Evolutionary conservation across 306 rosid genomes (phyloP).

Genomic region (Dryas drummondii): DNA sequence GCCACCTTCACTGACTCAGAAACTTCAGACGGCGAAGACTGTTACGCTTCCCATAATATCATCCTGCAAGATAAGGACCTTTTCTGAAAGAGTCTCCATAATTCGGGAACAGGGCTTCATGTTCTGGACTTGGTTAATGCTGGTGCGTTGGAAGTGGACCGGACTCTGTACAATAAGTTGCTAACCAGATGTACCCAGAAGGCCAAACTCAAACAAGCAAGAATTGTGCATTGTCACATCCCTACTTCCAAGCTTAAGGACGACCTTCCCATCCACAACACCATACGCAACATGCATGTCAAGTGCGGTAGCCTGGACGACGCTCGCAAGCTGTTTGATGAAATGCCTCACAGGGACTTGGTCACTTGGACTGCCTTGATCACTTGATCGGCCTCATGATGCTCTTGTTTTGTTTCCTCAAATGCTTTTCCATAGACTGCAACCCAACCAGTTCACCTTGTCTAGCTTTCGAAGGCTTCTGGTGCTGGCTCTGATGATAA

Average conservation of each 20-base stretch:
- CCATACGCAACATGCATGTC: constrained; percentile 26
- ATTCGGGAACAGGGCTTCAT: constrained; percentile 27
- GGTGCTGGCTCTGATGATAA: constrained; percentile 18
- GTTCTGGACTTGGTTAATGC: constrained; percentile 18
- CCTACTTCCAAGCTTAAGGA: constrained; percentile 22
- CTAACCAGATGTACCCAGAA: constrained; percentile 26
- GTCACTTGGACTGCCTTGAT: constrained; percentile 42
- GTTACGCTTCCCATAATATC: constrained; percentile 4
- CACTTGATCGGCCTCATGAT: constrained; percentile 19
- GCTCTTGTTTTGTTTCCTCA: constrained; percentile 33
- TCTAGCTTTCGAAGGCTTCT: constrained; percentile 39
- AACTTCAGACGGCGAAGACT: constrained; percentile 17
- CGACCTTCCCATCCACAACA: constrained; percentile 29
- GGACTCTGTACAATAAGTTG: constrained; percentile 14
- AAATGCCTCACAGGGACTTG: constrained; percentile 29
- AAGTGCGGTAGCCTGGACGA: constrained; percentile 27
- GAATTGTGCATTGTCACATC: constrained; percentile 29
- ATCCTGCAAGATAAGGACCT: constrained; percentile 25
- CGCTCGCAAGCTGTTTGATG: constrained; percentile 29
- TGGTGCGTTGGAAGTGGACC: constrained; percentile 21
- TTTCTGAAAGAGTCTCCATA: constrained; percentile 18
- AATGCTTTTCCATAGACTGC: constrained; percentile 27
- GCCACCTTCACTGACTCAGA: constrained; percentile 5
- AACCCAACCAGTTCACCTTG: constrained; percentile 40
- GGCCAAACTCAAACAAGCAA: constrained; percentile 22